Evolutionary conservation across 352 stramenopile genomes (phyloP).

Genomic region (Phytophthora fragariae): DNA sequence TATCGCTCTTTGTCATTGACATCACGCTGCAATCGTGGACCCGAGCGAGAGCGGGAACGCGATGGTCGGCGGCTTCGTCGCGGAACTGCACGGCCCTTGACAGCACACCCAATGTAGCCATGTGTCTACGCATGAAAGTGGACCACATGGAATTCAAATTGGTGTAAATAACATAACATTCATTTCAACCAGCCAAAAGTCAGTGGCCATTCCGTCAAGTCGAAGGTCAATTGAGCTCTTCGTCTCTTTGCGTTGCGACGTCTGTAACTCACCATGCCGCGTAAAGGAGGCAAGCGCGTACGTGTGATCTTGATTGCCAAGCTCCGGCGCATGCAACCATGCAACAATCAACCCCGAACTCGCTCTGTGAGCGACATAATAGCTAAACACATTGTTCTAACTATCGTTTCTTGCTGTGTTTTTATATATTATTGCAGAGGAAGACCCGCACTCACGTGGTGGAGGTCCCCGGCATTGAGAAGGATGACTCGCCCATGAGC

Average conservation of each 20-base stretch:
- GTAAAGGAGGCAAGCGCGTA: conserved; percentile 89
- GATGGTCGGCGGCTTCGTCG: not conserved
- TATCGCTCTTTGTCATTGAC: not conserved
- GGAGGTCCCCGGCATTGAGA: conserved; percentile 68
- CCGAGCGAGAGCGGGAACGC: not conserved
- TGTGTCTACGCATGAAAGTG: conserved; percentile 3
- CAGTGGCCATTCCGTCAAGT: conserved; percentile 29
- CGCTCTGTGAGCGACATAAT: conserved; percentile 3
- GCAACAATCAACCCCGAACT: not conserved
- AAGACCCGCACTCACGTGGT: conserved; percentile 88
- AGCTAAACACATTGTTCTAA: conserved; percentile 2
- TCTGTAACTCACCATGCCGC: conserved; percentile 59
- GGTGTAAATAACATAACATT: not conserved
- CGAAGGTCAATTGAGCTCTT: conserved; percentile 12
- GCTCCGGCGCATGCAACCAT: not conserved
- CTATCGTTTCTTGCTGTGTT: not conserved
- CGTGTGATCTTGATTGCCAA: conserved; percentile 27
- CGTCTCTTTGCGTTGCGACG: not conserved
- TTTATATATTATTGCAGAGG: conserved; percentile 44
- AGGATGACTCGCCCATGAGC: conserved; percentile 90
- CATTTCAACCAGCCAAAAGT: conserved; percentile 24
- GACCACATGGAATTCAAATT: conserved; percentile 11
- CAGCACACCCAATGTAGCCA: conserved; percentile 1
- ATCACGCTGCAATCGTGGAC: not conserved
- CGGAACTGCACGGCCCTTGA: not conserved